phyloP scores from a whole-genome alignment of 2,329 filamentous ascomycete genomes.

The Scortechinia acanthostroma region DNA sequence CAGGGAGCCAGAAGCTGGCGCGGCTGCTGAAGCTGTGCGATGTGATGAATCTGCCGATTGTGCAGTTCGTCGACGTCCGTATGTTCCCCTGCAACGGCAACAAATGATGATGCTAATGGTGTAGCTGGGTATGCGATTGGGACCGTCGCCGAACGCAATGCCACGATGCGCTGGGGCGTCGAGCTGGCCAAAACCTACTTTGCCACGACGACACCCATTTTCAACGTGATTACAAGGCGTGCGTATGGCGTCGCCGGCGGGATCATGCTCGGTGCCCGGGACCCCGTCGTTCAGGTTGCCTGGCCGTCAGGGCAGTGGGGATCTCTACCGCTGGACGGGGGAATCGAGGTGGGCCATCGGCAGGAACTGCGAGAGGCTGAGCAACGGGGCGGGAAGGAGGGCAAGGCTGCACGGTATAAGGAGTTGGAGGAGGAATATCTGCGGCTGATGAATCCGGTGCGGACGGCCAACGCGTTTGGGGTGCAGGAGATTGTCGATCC shows the following conservation, averaged over 20 bases:
- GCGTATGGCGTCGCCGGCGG: conserved; percentile 59
- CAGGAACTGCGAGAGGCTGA: conserved; percentile 48
- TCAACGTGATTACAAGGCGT: conserved; percentile 52
- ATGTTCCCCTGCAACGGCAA: conserved; percentile 12
- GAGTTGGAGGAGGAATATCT: conserved; percentile 52
- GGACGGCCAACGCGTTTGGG: conserved; percentile 56
- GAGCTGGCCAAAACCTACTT: conserved; percentile 54
- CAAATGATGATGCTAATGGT: conserved; percentile 8
- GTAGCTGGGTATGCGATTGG: conserved; percentile 53
- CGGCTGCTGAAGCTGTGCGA: conserved; percentile 56
- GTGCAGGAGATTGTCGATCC: conserved; percentile 62
- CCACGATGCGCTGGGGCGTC: conserved; percentile 59
- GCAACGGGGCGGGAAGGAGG: conserved; percentile 35
- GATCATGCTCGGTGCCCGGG: conserved; percentile 54
- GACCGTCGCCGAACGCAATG: conserved; percentile 51
- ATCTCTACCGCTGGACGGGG: conserved; percentile 52
- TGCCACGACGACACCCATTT: conserved; percentile 53
- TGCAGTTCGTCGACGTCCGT: conserved; percentile 56
- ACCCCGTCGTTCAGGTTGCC: conserved; percentile 51
- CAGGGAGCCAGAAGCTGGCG: conserved; percentile 52
- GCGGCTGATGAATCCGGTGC: conserved; percentile 55
- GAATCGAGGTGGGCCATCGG: conserved; percentile 57
- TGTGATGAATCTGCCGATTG: conserved; percentile 54
- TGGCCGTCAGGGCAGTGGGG: conserved; percentile 62
- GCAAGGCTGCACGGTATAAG: conserved; percentile 39